Conservation (phyloP, 495 filamentous ascomycete species). For the Penicillium dipodomyicola region DNA sequence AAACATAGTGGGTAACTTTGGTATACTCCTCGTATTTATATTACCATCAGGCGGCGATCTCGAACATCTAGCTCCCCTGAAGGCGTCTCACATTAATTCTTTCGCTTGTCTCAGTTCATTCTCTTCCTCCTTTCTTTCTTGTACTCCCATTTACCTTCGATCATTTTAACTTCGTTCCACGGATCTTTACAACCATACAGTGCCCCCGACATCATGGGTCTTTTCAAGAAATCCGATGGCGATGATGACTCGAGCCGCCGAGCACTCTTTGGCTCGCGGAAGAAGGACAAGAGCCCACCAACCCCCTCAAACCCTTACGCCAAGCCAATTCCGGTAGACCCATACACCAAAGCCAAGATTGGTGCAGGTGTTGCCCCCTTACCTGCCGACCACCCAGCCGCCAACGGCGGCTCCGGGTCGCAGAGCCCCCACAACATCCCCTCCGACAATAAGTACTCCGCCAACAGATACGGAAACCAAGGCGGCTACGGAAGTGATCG, state of each 20-base stretch:
- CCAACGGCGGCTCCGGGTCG: constrained; percentile 25
- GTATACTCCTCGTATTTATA: neutral
- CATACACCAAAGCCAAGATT: constrained; percentile 62
- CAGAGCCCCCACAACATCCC: constrained; percentile 32
- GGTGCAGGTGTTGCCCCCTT: constrained; percentile 42
- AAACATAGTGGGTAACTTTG: neutral
- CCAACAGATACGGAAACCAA: constrained; percentile 60
- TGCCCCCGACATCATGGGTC: constrained; percentile 53
- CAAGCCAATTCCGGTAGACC: constrained; percentile 56
- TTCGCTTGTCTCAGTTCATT: constrained; percentile 12
- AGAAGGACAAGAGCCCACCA: constrained; percentile 59
- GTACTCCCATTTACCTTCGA: neutral
- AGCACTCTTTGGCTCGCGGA: constrained; percentile 57
- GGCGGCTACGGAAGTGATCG: constrained; percentile 64
- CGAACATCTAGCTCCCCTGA: constrained; percentile 15
- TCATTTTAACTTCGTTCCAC: constrained; percentile 5
- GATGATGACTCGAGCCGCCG: constrained; percentile 58
- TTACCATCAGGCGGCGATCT: constrained; percentile 15
- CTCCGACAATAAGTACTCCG: constrained; percentile 49
- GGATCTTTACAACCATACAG: constrained; percentile 12
- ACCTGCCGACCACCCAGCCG: constrained; percentile 38
- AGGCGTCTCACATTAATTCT: constrained; percentile 13
- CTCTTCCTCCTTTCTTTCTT: constrained; percentile 6
- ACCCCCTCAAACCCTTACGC: constrained; percentile 65
- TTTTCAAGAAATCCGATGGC: constrained; percentile 63